phyloP scores from a whole-genome alignment of 805 yeast genomes.

The Monosporozyma aerobia region DNA sequence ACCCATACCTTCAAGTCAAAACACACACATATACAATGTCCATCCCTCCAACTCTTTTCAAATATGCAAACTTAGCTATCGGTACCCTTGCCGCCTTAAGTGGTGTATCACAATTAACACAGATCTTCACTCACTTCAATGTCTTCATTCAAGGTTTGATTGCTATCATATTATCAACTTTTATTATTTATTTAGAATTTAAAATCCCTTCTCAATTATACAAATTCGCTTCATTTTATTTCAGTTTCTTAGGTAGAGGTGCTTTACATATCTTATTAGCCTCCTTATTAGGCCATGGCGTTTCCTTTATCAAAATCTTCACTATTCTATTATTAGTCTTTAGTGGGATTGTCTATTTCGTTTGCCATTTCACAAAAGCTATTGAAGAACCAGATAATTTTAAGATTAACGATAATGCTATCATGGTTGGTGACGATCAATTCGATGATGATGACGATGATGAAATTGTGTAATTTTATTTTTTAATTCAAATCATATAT shows the following conservation, averaged over 20 bases:
- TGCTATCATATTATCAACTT: slow-evolving; percentile 44
- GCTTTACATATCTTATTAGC: slow-evolving; percentile 30
- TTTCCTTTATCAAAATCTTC: slow-evolving; percentile 42
- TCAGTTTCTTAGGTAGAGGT: slow-evolving; percentile 54
- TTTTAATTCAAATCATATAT: background rate
- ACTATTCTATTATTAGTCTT: slow-evolving; percentile 50
- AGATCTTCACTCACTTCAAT: slow-evolving; percentile 16
- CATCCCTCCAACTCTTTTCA: slow-evolving; percentile 20
- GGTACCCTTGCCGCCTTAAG: slow-evolving; percentile 42
- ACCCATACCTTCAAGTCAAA: slow-evolving; percentile 9
- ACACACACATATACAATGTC: slow-evolving; percentile 7
- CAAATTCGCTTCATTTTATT: slow-evolving; percentile 57
- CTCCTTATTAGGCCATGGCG: slow-evolving; percentile 48
- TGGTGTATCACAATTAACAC: slow-evolving; percentile 16
- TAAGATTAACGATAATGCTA: slow-evolving; percentile 43
- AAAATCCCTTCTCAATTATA: slow-evolving; percentile 49
- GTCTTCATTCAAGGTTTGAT: slow-evolving; percentile 52
- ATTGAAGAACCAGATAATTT: slow-evolving; percentile 76
- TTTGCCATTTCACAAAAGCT: slow-evolving; percentile 63
- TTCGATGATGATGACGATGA: slow-evolving; percentile 10
- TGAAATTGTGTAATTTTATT: slow-evolving; percentile 6
- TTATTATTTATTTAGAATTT: slow-evolving; percentile 38
- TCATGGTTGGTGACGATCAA: slow-evolving; percentile 32
- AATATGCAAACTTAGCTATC: slow-evolving; percentile 42
- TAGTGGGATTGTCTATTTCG: slow-evolving; percentile 51